Evolutionary conservation across 495 filamentous ascomycete genomes (phyloP), one percentile per base, ranked within the genome.

Genomic region (Cudoniella acicularis): DNA sequence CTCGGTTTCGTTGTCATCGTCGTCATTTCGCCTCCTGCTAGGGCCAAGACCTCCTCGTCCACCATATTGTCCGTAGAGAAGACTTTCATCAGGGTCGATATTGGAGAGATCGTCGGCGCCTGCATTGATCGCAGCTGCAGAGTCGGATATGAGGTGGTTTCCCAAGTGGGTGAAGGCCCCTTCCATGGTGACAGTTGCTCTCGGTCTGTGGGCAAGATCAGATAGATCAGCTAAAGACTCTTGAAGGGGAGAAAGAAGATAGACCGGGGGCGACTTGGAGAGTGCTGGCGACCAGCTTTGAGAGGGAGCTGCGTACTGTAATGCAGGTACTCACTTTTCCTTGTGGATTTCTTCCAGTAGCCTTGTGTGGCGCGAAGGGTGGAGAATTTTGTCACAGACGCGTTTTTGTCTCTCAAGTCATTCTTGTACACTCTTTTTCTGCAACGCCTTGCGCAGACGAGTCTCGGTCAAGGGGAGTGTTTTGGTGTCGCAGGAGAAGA

Each of bases 1-100:
- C 66, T 95, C 90, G 48, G 81, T 85, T 58, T 96, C 91, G 66
- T 97, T 93, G 64, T 97, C 92, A 66, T 92, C 88, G 75, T 78
- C 89, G 74, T 77, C 94, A 71, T 79, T 89, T 77, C 71, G 86
- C 69, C 79, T 77, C 56, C 83, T 77, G 40, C 55, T 55, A 58
- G 78, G 42, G 56, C 73, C 60, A 62, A 76, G 52, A 65, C 73
- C 40, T 13, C 67, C 86, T 45, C 82, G 82, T 50, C 80, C 79
- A 45, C 81, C 81, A 69, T 86, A 83, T 57, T 83, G 82, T 65
- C 82, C 79, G 65, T 86, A 85, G 22, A 89, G 81, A 64, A 89
- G 78, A 71, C 80, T 84, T 72, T 94, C 90, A 65, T 92, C 88
- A 40, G 89, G 79, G 58, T 92, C 90, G 67, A 86, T 77, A 48